Evolutionary conservation across 441 rosid species (phyloP).

Genomic region (Raphanus hybrid): DNA sequence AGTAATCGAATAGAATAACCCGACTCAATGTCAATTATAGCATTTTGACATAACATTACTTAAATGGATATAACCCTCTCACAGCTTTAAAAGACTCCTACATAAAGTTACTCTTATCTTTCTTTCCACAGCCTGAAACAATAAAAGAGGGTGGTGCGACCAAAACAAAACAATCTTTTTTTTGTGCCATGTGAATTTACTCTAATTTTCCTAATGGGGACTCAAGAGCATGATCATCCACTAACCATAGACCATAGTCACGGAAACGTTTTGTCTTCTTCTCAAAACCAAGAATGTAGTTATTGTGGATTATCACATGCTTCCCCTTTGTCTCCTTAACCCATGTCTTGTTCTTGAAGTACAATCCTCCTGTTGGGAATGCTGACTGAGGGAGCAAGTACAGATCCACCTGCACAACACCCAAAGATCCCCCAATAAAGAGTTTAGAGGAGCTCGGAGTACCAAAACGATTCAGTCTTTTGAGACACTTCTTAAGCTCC

Average conservation of each 20-base stretch:
- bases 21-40: neutral
- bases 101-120: neutral
- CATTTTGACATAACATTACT: neutral
- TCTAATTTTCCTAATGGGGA: constrained; percentile 76
- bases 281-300: constrained; percentile 75
- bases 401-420: constrained; percentile 67
- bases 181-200: constrained; percentile 3
- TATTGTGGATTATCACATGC: constrained; percentile 82
- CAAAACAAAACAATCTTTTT: neutral
- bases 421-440: neutral
- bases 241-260: constrained; percentile 78
- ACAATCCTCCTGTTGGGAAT: constrained; percentile 85
- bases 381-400: constrained; percentile 79
- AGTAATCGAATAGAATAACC: neutral
- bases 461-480: no score
- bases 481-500: no score
- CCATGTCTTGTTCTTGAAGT: constrained; percentile 89
- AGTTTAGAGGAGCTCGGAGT: no score
- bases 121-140: constrained; percentile 1
- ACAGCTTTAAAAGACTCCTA: neutral
- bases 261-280: constrained; percentile 84
- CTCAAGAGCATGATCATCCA: constrained; percentile 63
- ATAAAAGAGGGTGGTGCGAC: constrained; percentile 14
- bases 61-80: neutral
- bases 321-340: constrained; percentile 73